Conservation (phyloP, 2,329 filamentous ascomycete species). For the Calonectria fujianensis region DNA sequence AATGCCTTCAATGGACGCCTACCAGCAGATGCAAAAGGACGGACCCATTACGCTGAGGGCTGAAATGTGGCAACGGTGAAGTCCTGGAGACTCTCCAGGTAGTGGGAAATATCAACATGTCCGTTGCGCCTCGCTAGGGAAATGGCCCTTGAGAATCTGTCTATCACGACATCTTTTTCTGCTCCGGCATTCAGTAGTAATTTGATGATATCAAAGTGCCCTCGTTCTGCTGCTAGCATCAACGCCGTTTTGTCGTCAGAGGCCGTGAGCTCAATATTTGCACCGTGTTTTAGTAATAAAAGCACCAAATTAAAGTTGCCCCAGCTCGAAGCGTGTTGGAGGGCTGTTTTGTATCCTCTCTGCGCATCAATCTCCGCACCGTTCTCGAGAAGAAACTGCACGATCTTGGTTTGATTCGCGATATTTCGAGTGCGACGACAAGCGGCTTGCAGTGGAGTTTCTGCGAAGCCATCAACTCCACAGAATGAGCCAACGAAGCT, state of each 20-base stretch:
- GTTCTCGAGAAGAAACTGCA: background rate
- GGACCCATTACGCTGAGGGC: background rate
- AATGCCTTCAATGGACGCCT: no score
- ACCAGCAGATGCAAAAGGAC: no score
- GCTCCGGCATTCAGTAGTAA: conserved; percentile 9
- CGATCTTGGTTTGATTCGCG: background rate
- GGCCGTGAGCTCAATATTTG: background rate
- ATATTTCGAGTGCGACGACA: background rate
- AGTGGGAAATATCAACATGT: background rate
- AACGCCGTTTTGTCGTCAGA: background rate
- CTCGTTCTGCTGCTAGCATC: background rate
- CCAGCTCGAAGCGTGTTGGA: background rate
- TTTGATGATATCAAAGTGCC: background rate
- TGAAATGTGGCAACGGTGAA: no score
- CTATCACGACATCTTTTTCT: background rate
- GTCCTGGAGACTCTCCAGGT: background rate
- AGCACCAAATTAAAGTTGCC: conserved; percentile 7
- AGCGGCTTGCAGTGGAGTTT: background rate
- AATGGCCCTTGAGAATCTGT: background rate
- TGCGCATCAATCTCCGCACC: background rate
- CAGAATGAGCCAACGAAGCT: background rate
- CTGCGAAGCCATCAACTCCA: background rate
- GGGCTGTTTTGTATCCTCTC: background rate
- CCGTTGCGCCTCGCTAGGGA: background rate
- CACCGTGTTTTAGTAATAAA: background rate